Base-by-base conservation (phyloP, 2,329 filamentous ascomycete genomes). In the Hypoxylon sp. region DNA sequence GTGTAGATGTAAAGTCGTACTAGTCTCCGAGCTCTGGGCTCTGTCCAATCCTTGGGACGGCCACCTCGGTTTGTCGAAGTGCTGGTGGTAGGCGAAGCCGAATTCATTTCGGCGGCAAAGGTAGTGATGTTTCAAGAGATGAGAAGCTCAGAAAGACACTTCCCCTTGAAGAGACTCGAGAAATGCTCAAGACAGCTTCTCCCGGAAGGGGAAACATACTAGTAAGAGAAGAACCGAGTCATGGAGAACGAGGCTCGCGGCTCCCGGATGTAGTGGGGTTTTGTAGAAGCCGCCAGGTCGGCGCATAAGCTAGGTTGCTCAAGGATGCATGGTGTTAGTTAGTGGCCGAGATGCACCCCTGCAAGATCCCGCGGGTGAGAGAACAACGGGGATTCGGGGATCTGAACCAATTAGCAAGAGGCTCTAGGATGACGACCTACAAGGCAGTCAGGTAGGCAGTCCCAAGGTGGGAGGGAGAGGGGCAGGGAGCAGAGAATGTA, bases 1-100 rank as follows among this genome's bases (percentile, higher is more conserved):
- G 86, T 89, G 72, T 86, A 88, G 60, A 88, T 77, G 68, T 89
- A 89, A 6, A 89, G 82, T 6, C 86, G 81, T 6, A 84, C 81
- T 62, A 89, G 79, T 74, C 85, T 86, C 45, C 87, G 82, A 69
- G 84, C 82, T 4, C 84, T 82, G 2, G 84, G 83, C 13, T 80
- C 76, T 9, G 82, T 87, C 87, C 87, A 89, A 69, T 87, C 82
- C 43, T 85, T 83, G 2, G 87, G 87, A 13, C 87, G 84, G 13
- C 87, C 87, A 21, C 77, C 77, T 65, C 72, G 70, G 53, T 76
- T 76, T 2, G 72, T 75, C 14, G 75, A 75, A 6, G 72, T 64
- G 53, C 64, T 72, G 3, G 70, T 77, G 48, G 74, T 74, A 28
- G 75, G 74, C 38, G 75, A 76, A 53, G 71, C 71, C 23, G 72